These are phyloP conservation scores for Oryza punctata DNA, from an alignment of 176 grass and related monocot species.

Conservation along the genomic window DNA sequence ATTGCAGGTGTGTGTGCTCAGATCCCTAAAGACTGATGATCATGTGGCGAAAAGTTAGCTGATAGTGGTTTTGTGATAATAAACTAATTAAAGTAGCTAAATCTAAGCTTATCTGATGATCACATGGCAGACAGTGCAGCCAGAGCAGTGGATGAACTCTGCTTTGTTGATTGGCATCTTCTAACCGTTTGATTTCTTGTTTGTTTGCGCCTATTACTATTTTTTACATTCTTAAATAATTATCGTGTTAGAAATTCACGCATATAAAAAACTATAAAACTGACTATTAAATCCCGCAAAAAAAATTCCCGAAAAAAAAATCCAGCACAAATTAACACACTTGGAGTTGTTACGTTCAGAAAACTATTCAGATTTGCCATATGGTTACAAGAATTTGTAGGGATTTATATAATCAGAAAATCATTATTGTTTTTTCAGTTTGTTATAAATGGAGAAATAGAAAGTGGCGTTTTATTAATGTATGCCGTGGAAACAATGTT, in stretches of 20 bases:
- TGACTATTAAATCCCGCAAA: not conserved
- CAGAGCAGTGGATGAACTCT: not conserved
- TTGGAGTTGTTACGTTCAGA: not conserved
- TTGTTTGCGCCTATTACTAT: not conserved
- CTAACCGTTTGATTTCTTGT: not conserved
- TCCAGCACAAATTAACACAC: not conserved
- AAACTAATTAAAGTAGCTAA: not conserved
- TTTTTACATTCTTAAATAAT: not conserved
- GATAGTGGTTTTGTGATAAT: not conserved
- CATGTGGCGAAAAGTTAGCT: not conserved
- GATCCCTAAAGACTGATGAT: not conserved
- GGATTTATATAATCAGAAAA: not conserved
- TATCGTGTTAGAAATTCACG: not conserved
- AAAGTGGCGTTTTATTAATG: not conserved
- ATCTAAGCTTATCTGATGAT: not conserved
- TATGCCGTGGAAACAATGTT: not conserved
- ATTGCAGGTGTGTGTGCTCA: not conserved
- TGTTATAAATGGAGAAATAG: not conserved
- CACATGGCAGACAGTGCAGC: not conserved
- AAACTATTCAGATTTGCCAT: not conserved
- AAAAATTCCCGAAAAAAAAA: not conserved
- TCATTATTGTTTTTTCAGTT: not conserved
- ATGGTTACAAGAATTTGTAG: not conserved
- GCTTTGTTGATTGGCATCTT: not conserved
- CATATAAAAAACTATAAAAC: not conserved